Evolutionary conservation across 352 stramenopile genomes (phyloP).

Genomic region (Globisporangium echinulatum): DNA sequence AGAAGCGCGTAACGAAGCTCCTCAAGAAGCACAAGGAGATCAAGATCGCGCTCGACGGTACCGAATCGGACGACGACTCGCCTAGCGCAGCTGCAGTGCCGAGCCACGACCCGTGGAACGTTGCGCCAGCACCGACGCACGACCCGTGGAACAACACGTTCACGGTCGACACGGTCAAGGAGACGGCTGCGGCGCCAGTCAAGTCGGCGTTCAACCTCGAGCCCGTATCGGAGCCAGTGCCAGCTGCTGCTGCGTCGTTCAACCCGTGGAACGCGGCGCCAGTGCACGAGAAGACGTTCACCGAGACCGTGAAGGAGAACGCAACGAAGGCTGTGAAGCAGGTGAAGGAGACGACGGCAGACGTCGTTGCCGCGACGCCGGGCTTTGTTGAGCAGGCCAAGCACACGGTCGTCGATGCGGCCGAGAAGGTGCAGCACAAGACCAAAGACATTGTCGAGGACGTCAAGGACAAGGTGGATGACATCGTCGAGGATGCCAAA

Average conservation of each 20-base stretch:
- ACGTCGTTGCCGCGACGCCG: slow-evolving; percentile 13
- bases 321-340: slow-evolving; percentile 7
- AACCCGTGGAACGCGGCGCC: slow-evolving; percentile 37
- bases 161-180: slow-evolving; percentile 14
- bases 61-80: slow-evolving; percentile 10
- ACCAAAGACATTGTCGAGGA: slow-evolving; percentile 11
- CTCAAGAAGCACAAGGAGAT: slow-evolving; percentile 62
- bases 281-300: slow-evolving; percentile 20
- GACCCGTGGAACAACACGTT: slow-evolving; percentile 54
- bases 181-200: slow-evolving; percentile 14
- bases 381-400: slow-evolving; percentile 16
- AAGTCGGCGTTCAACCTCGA: slow-evolving; percentile 29
- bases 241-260: not conserved
- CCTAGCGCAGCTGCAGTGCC: not conserved
- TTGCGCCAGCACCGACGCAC: slow-evolving; percentile 19
- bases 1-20: slow-evolving; percentile 75
- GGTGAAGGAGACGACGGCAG: slow-evolving; percentile 11
- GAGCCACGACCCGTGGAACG: slow-evolving; percentile 49
- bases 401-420: slow-evolving; percentile 10
- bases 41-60: slow-evolving; percentile 26
- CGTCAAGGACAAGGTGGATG: slow-evolving; percentile 10
- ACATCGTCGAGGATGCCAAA: no score
- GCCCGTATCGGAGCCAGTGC: slow-evolving; percentile 2
- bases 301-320: slow-evolving; percentile 13
- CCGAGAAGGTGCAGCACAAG: slow-evolving; percentile 14